Conservation (phyloP, 2,329 filamentous ascomycete genomes). For the Diaporthe caulivora region DNA sequence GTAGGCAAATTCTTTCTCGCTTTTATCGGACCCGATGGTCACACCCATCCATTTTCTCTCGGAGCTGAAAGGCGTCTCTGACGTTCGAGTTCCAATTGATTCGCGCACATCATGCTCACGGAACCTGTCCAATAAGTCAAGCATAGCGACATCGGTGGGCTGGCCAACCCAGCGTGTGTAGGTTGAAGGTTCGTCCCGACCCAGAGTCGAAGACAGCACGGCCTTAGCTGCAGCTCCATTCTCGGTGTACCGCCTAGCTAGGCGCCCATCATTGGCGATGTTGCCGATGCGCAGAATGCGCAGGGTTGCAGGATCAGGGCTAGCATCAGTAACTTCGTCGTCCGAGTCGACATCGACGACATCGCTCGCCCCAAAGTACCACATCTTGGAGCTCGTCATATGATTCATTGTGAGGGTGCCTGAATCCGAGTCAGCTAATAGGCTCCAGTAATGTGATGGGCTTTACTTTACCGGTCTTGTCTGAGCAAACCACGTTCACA, state of each 20-base stretch:
- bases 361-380: conserved; percentile 82
- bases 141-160: conserved; percentile 96
- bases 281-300: conserved; percentile 93
- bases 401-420: conserved; percentile 96
- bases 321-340: conserved; percentile 64
- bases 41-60: conserved; percentile 99
- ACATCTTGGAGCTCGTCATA: conserved; percentile 97
- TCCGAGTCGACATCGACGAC: conserved; percentile 67
- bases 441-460: too few relatives aligned
- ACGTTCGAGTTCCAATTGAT: conserved; percentile 82
- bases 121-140: conserved; percentile 91
- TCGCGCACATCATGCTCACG: conserved; percentile 93
- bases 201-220: conserved; percentile 86
- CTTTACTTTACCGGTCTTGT: conserved; percentile 82
- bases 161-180: conserved; percentile 96
- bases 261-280: conserved; percentile 92
- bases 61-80: conserved; percentile 95
- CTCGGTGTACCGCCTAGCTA: conserved; percentile 79
- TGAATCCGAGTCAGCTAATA: conserved; percentile 48
- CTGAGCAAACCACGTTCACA: conserved; percentile 99
- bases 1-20: conserved; percentile 85
- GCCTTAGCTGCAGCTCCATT: conserved; percentile 80
- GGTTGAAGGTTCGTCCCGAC: conserved; percentile 68
- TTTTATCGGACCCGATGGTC: conserved; percentile 75
- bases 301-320: conserved; percentile 79